phyloP scores from a whole-genome alignment of 331 rosid species.

The Stylosanthes scabra region DNA sequence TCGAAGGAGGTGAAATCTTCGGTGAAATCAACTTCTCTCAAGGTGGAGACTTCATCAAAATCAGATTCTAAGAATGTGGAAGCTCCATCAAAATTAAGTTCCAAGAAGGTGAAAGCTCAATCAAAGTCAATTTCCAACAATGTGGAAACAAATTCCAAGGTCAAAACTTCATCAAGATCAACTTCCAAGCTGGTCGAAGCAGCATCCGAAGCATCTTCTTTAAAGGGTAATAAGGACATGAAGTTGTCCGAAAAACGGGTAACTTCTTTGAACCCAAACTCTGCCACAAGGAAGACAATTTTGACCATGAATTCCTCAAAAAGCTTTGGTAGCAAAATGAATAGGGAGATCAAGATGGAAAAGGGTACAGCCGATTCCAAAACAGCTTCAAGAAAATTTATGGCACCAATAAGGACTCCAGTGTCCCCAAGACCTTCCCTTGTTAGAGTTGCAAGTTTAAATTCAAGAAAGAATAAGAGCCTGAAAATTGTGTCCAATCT shows the following conservation, averaged over 20 bases:
- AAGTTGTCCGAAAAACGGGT: slow-evolving; percentile 44
- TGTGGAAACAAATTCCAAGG: slow-evolving; percentile 30
- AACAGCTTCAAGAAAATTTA: slow-evolving; percentile 52
- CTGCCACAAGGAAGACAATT: slow-evolving; percentile 40
- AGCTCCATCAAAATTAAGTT: slow-evolving; percentile 38
- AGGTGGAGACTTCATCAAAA: neutral
- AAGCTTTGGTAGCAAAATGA: slow-evolving; percentile 41
- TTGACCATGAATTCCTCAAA: slow-evolving; percentile 44
- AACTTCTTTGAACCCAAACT: slow-evolving; percentile 45
- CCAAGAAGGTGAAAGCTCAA: slow-evolving; percentile 10
- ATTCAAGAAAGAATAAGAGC: slow-evolving; percentile 48
- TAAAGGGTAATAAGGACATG: slow-evolving; percentile 44
- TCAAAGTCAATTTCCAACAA: slow-evolving; percentile 19
- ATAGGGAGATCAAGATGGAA: slow-evolving; percentile 46
- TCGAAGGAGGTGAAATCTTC: slow-evolving; percentile 26
- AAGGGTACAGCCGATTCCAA: slow-evolving; percentile 44
- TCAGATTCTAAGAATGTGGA: slow-evolving; percentile 25
- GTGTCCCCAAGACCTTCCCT: slow-evolving; percentile 56
- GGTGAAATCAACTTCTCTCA: slow-evolving; percentile 27
- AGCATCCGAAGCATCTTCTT: slow-evolving; percentile 31
- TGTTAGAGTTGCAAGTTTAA: slow-evolving; percentile 48
- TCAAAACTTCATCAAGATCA: slow-evolving; percentile 33
- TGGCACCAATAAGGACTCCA: slow-evolving; percentile 38
- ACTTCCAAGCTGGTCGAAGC: slow-evolving; percentile 35
- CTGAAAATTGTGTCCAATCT: slow-evolving; percentile 46